A percentile compares a stretch with the other conserved stretches of the same genome.
Conservation (phyloP, 768 basidiomycete genomes). For the Naganishia friedmannii region DNA sequence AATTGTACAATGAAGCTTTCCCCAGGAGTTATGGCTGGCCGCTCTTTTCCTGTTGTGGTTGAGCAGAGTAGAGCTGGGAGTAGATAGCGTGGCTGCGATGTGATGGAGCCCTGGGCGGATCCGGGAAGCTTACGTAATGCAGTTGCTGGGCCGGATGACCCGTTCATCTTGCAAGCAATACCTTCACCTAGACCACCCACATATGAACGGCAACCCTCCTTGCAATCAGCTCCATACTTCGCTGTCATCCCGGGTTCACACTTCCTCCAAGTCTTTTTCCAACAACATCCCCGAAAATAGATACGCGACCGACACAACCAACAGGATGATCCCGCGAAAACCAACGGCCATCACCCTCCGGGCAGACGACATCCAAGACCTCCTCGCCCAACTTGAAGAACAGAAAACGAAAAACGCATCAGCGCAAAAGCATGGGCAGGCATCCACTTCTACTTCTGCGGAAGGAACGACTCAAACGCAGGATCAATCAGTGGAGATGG, state of each 20-base stretch:
- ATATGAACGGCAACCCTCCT: background rate
- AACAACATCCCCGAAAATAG: background rate
- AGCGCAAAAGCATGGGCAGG: background rate
- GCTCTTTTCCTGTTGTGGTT: too few relatives aligned
- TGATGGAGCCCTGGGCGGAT: too few relatives aligned
- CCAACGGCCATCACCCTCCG: conserved; percentile 14
- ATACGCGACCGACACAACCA: too few relatives aligned
- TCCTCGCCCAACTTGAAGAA: conserved; percentile 12
- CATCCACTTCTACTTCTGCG: background rate
- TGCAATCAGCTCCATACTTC: background rate
- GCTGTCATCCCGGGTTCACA: background rate
- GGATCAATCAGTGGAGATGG: background rate
- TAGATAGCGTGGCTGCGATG: too few relatives aligned
- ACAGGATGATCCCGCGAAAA: conserved; percentile 14
- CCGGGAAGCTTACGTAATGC: too few relatives aligned
- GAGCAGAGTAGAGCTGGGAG: too few relatives aligned
- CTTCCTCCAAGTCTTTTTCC: background rate
- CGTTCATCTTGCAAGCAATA: too few relatives aligned
- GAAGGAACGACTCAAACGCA: background rate
- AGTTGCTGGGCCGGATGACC: too few relatives aligned
- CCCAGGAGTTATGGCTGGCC: too few relatives aligned
- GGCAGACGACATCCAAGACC: conserved; percentile 23
- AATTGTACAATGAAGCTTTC: too few relatives aligned
- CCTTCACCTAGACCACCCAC: too few relatives aligned
- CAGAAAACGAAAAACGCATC: background rate